These are phyloP conservation scores for Ceratobasidium sp. DNA, from an alignment of 1,284 basidiomycete species.

Conservation along the genomic window DNA sequence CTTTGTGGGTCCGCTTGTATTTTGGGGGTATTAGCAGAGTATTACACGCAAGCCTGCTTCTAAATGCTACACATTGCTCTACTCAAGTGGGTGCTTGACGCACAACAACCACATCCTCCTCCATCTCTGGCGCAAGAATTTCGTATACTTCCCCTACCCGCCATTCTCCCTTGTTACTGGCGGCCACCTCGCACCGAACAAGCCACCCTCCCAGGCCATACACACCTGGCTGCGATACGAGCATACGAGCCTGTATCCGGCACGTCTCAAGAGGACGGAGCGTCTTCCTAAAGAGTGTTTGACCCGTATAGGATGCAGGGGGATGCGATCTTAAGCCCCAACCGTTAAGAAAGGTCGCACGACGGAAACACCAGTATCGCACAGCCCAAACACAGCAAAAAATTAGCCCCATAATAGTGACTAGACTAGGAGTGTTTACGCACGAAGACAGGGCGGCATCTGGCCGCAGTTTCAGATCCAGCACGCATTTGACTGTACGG, in stretches of 20 bases:
- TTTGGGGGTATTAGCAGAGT: neutral
- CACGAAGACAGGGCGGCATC: slow-evolving; percentile 39
- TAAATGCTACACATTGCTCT: neutral
- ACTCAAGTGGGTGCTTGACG: slow-evolving; percentile 7
- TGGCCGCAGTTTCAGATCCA: slow-evolving; percentile 42
- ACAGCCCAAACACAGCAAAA: slow-evolving; percentile 3
- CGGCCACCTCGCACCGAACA: slow-evolving; percentile 37
- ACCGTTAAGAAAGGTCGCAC: slow-evolving; percentile 26
- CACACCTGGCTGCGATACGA: slow-evolving; percentile 72
- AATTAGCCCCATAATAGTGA: slow-evolving; percentile 3
- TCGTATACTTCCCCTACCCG: slow-evolving; percentile 17
- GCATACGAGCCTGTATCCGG: slow-evolving; percentile 65
- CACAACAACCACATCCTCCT: slow-evolving; percentile 15
- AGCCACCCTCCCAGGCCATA: slow-evolving; percentile 73
- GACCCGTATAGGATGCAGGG: slow-evolving; percentile 69
- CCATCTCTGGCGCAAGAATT: neutral
- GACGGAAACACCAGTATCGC: slow-evolving; percentile 10
- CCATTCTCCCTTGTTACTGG: slow-evolving; percentile 34
- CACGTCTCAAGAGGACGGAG: slow-evolving; percentile 65
- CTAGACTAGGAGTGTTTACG: neutral
- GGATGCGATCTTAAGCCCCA: slow-evolving; percentile 58
- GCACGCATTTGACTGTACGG: slow-evolving; percentile 36
- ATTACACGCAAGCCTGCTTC: slow-evolving; percentile 5
- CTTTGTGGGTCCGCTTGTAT: slow-evolving; percentile 15
- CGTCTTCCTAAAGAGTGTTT: slow-evolving; percentile 68